phyloP scores from a whole-genome alignment of 139 green algal genomes.

The Chlorella sp. region DNA sequence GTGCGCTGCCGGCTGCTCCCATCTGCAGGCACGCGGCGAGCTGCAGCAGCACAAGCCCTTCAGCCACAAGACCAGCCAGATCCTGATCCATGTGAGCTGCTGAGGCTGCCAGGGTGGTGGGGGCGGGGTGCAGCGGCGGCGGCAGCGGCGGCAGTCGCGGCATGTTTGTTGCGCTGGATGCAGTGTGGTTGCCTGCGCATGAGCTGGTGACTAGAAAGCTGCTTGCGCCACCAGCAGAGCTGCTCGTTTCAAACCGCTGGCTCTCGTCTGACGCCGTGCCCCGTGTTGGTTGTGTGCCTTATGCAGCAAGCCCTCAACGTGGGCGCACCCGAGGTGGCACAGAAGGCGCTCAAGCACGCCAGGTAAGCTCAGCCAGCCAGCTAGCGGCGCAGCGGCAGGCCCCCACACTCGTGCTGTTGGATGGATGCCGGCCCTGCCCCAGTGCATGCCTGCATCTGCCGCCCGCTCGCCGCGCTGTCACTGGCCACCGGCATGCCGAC shows the following conservation, averaged over 20 bases:
- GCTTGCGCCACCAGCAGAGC: too few relatives aligned
- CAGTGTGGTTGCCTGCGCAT: not conserved
- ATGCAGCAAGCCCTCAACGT: constrained; percentile 44
- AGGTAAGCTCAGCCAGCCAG: not conserved
- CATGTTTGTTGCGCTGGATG: not conserved
- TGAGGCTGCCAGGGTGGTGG: too few relatives aligned
- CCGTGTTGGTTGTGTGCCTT: too few relatives aligned
- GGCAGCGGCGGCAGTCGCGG: too few relatives aligned
- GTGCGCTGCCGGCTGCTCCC: too few relatives aligned
- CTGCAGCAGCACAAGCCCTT: constrained; percentile 54
- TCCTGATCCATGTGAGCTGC: constrained; percentile 39
- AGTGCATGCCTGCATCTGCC: too few relatives aligned
- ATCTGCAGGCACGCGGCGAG: constrained; percentile 32
- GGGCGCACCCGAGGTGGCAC: constrained; percentile 46
- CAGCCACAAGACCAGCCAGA: constrained; percentile 36
- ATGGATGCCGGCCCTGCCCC: too few relatives aligned
- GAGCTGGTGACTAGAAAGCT: not conserved
- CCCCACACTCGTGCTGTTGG: too few relatives aligned
- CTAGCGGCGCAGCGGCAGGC: too few relatives aligned
- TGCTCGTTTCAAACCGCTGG: too few relatives aligned
- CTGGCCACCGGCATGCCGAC: too few relatives aligned
- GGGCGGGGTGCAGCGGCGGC: not conserved
- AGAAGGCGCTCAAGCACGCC: constrained; percentile 24
- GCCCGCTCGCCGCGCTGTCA: too few relatives aligned
- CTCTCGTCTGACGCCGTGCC: not conserved